Percentiles rank a stretch among this genome's conserved stretches.
Evolutionary conservation across 352 stramenopile genomes (phyloP).

Genomic region (Sclerospora graminicola): DNA sequence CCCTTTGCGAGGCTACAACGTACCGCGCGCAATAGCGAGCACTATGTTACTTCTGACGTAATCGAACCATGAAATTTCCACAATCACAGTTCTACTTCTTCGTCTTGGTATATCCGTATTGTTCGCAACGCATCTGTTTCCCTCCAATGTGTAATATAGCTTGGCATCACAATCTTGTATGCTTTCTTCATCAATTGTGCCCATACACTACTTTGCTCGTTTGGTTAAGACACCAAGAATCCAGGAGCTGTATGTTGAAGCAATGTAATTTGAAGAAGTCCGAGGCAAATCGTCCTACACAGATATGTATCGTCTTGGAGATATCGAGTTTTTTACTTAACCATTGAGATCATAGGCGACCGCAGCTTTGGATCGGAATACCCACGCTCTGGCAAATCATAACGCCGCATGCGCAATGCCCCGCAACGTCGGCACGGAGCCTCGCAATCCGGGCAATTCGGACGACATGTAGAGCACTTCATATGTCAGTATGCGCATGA

Average conservation of each 20-base stretch:
- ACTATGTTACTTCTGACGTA: no score
- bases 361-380: conserved; percentile 80
- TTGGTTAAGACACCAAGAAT: conserved; percentile 51
- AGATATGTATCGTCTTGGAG: conserved; percentile 16
- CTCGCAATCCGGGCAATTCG: conserved; percentile 59
- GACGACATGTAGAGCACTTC: conserved; percentile 70
- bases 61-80: no score
- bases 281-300: conserved; percentile 46
- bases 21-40: no score
- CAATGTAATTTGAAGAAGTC: conserved; percentile 70
- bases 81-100: no score
- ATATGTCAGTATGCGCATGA: conserved; percentile 84
- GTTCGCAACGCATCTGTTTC: no score
- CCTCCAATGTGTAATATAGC: no score
- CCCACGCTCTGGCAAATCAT: conserved; percentile 69
- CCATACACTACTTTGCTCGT: no score
- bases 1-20: no score
- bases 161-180: no score
- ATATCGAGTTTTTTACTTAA: conserved; percentile 18
- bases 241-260: conserved; percentile 69
- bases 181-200: no score
- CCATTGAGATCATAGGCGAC: conserved; percentile 79
- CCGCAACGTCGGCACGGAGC: conserved; percentile 61
- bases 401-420: conserved; percentile 74
- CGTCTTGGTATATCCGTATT: no score